A percentile compares a stretch with the other conserved stretches of the same genome.
Conservation (phyloP, 108 stramenopile species). For the Conticribra guillardii region DNA sequence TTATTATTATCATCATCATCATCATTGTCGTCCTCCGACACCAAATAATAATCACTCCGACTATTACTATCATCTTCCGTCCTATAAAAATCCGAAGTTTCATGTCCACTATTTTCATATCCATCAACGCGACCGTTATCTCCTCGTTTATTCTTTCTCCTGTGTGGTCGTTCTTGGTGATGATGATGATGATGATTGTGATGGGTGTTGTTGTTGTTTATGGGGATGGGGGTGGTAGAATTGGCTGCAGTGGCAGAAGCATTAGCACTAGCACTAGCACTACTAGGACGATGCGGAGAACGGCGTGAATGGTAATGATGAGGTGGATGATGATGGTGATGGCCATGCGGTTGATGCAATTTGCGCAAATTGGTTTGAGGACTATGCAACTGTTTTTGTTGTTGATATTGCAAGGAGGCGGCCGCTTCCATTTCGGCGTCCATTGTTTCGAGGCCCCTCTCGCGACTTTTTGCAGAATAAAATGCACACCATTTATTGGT, state of each 20-base stretch:
- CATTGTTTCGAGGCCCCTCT: conserved; percentile 9
- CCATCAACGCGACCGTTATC: conserved; percentile 15
- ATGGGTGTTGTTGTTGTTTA: background rate
- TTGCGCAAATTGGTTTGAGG: conserved; percentile 1
- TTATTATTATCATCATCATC: background rate
- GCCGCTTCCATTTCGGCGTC: conserved; percentile 21
- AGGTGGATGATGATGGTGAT: background rate
- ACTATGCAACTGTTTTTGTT: background rate
- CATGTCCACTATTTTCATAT: conserved; percentile 41
- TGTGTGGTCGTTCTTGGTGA: background rate
- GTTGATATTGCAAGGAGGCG: background rate
- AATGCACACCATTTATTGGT: background rate
- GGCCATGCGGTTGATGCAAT: background rate
- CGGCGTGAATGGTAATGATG: background rate
- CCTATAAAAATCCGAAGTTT: conserved; percentile 27
- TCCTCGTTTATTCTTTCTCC: conserved; percentile 3
- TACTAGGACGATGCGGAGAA: no score
- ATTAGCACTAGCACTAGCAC: no score
- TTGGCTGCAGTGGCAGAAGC: no score
- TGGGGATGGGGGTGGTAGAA: no score
- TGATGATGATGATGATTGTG: background rate
- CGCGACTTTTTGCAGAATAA: background rate
- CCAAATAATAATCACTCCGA: background rate
- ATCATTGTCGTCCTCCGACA: conserved; percentile 4
- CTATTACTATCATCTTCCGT: conserved; percentile 11